Conservation (phyloP, 345 rosid species). For the Citrus medica region DNA sequence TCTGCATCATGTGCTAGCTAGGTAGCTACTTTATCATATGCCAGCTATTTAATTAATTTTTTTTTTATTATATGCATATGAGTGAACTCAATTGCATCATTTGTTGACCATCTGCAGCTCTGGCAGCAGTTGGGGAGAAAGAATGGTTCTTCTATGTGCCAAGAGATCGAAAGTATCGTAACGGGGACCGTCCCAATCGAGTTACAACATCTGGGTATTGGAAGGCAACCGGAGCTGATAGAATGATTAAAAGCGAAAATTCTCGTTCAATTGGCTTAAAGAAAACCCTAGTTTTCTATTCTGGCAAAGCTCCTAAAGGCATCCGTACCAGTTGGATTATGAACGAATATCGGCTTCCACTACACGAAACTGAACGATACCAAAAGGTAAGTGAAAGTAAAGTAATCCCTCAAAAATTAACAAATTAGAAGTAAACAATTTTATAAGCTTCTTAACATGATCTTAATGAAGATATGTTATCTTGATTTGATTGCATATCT, state of each 20-base stretch:
- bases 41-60: too few relatives aligned
- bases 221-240: slow-evolving; percentile 99
- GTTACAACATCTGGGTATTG: slow-evolving; percentile 97
- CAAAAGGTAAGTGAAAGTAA: slow-evolving; percentile 58
- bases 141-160: slow-evolving; percentile 99
- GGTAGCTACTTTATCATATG: not conserved
- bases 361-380: slow-evolving; percentile 82
- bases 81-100: not conserved
- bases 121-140: slow-evolving; percentile 99
- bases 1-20: not conserved
- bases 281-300: slow-evolving; percentile 99
- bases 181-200: slow-evolving; percentile 95
- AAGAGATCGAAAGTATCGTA: slow-evolving; percentile 87
- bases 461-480: not conserved
- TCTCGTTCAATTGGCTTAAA: slow-evolving; percentile 81
- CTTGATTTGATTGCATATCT: not conserved
- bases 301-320: slow-evolving; percentile 98
- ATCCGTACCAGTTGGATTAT: slow-evolving; percentile 97
- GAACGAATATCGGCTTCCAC: slow-evolving; percentile 99
- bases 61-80: too few relatives aligned
- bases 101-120: slow-evolving; percentile 34
- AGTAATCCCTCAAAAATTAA: too few relatives aligned
- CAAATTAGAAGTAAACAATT: not conserved
- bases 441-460: too few relatives aligned
- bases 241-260: slow-evolving; percentile 83